Conservation (phyloP, 441 rosid genomes). For the Capsella rubella region DNA sequence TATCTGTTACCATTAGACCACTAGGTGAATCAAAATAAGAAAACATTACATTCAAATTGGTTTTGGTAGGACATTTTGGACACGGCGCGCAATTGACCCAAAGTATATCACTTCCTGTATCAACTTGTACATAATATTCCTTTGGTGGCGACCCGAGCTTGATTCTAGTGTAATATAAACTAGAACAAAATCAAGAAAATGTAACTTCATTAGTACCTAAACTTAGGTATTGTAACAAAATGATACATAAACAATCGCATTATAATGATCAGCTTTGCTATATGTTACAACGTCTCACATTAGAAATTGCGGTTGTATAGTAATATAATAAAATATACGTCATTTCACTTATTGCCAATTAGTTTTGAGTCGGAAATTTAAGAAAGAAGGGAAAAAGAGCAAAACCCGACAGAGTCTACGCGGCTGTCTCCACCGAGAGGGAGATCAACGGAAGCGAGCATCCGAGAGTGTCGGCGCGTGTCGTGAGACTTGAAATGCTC, state of each 20-base stretch:
- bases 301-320: background rate
- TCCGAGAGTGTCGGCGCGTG: slow-evolving; percentile 65
- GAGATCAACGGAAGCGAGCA: slow-evolving; percentile 63
- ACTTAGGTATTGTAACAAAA: background rate
- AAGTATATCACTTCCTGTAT: slow-evolving; percentile 90
- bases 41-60: slow-evolving; percentile 72
- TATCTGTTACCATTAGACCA: slow-evolving; percentile 33
- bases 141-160: slow-evolving; percentile 75
- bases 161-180: slow-evolving; percentile 81
- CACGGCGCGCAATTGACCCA: slow-evolving; percentile 93
- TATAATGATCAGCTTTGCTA: background rate
- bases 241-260: background rate
- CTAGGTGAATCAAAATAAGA: background rate
- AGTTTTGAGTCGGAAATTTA: background rate
- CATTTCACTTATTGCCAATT: background rate
- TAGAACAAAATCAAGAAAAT: slow-evolving; percentile 30
- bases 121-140: slow-evolving; percentile 87
- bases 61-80: slow-evolving; percentile 71
- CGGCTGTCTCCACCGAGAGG: slow-evolving; percentile 81
- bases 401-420: slow-evolving; percentile 79
- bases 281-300: too few species aligned
- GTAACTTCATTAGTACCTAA: slow-evolving; percentile 37
- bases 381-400: slow-evolving; percentile 11
- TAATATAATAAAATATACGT: background rate
- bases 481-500: slow-evolving; percentile 69